Evolutionary conservation across 164 flowering plant genomes (phyloP).

Genomic region (Dillenia turbinata): DNA sequence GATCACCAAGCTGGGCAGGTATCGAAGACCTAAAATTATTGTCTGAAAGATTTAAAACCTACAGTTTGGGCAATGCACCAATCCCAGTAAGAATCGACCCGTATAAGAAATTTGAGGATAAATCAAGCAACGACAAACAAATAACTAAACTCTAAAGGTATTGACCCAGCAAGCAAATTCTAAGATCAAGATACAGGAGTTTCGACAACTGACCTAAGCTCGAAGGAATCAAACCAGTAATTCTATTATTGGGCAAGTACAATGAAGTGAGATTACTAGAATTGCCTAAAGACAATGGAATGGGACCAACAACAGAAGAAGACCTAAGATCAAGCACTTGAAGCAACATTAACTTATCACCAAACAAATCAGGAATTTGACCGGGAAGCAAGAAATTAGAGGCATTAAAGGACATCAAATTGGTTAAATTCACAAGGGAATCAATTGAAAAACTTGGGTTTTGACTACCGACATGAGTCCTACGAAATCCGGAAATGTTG

Average conservation of each 20-base stretch:
- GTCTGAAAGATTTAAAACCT: slow-evolving; percentile 41
- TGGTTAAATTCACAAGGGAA: slow-evolving; percentile 31
- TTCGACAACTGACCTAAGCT: slow-evolving; percentile 41
- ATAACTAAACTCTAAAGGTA: slow-evolving; percentile 32
- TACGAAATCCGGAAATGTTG: slow-evolving; percentile 53
- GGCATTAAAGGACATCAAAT: slow-evolving; percentile 29
- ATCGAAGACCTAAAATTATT: slow-evolving; percentile 46
- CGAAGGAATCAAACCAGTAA: slow-evolving; percentile 47
- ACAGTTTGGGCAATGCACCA: slow-evolving; percentile 31
- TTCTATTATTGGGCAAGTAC: slow-evolving; percentile 35
- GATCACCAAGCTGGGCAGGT: slow-evolving; percentile 49
- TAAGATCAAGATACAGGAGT: slow-evolving; percentile 51
- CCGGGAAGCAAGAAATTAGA: slow-evolving; percentile 33
- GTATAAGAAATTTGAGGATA: slow-evolving; percentile 33
- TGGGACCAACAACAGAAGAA: slow-evolving; percentile 35
- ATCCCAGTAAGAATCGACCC: slow-evolving; percentile 48
- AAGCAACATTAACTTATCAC: slow-evolving; percentile 16
- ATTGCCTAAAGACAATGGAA: slow-evolving; percentile 50
- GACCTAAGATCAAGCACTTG: slow-evolving; percentile 41
- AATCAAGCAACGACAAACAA: slow-evolving; percentile 41
- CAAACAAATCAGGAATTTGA: slow-evolving; percentile 37
- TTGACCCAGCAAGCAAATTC: slow-evolving; percentile 42
- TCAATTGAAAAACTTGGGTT: slow-evolving; percentile 56
- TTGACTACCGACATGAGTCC: slow-evolving; percentile 41
- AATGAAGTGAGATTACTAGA: slow-evolving; percentile 33